Base-by-base conservation (phyloP, 306 rosid species). In the Rubus parviflorus region DNA sequence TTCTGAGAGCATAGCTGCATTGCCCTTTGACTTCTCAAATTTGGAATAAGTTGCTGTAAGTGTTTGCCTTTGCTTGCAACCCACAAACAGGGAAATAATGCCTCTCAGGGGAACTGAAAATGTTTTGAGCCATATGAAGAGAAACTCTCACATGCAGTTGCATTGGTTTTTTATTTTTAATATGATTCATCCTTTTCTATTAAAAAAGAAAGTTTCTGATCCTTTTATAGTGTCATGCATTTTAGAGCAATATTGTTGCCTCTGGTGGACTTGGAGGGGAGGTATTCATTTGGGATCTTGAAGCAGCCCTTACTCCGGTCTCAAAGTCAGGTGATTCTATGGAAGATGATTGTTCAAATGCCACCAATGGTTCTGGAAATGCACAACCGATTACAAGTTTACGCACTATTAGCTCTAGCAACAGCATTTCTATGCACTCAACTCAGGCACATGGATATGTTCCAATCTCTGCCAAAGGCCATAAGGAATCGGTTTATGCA, bases 261-360 rank as follows among this genome's bases (percentile, higher is more conserved):
- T 96, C 99, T 77, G 99, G 98, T 62, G 99, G 99, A 84, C 98
- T 96, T 86, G 99, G 99, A 13, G 99, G 97, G 89, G 99, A 96
- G 90, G 99, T 96, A 78, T 96, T 96, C 80, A 73, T 96, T 83
- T 96, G 99, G 99, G 99, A 96, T 87, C 78, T 96, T 41, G 99
- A 92, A 80, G 96, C 96, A 77, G 96, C 99, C 1, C 85, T 89
- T 20, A 77, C 89, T 75, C 94, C 97, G 52, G 77, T 71, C 78
- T 82, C 89, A 45, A 93, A 91, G 92, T 49, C 89, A 75, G 85
- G 85, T 62, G 97, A 96, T 81, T 83, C 90, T 77, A 79, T 75
- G 77, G 96, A 81, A 75, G 99, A 96, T 30, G 97, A 91, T 78
- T 77, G 87, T 79, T 88, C 91, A 62, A 91, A 88, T 86, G 97